These are phyloP conservation scores for Bolboschoenoplectus hybrid DNA, from an alignment of 202 grass and related monocot species.

Conservation along the genomic window DNA sequence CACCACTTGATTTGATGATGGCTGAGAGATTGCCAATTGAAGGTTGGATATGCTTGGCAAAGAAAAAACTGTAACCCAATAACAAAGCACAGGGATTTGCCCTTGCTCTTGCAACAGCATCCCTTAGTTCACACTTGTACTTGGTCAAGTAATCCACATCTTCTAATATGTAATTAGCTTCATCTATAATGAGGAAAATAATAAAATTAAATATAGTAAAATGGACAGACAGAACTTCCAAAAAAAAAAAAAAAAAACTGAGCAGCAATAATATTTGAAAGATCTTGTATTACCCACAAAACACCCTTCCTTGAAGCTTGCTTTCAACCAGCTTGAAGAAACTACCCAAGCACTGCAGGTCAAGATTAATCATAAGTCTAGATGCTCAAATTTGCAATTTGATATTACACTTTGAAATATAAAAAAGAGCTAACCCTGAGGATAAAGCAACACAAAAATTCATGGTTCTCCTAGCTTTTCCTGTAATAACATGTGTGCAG, in stretches of 20 bases:
- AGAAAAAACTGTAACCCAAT: conserved; percentile 67
- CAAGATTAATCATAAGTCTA: conserved; percentile 12
- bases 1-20: conserved; percentile 67
- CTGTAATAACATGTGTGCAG: conserved; percentile 78
- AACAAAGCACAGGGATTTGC: conserved; percentile 59
- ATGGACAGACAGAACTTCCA: neutral
- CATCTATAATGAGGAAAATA: conserved; percentile 46
- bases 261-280: conserved; percentile 20
- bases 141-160: conserved; percentile 74
- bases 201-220: conserved; percentile 35
- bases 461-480: conserved; percentile 79
- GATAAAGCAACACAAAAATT: conserved; percentile 84
- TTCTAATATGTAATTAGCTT: conserved; percentile 67
- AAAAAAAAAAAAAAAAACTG: conserved; percentile 3
- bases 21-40: conserved; percentile 52
- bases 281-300: conserved; percentile 72
- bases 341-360: conserved; percentile 84
- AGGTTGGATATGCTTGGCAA: conserved; percentile 69
- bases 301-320: conserved; percentile 68
- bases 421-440: conserved; percentile 64
- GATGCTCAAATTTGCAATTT: conserved; percentile 23
- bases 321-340: conserved; percentile 82
- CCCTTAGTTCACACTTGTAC: conserved; percentile 67
- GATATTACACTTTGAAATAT: conserved; percentile 2
- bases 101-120: conserved; percentile 69